Base-by-base conservation (phyloP, 306 rosid genomes). In the Quercus engelmannii region DNA sequence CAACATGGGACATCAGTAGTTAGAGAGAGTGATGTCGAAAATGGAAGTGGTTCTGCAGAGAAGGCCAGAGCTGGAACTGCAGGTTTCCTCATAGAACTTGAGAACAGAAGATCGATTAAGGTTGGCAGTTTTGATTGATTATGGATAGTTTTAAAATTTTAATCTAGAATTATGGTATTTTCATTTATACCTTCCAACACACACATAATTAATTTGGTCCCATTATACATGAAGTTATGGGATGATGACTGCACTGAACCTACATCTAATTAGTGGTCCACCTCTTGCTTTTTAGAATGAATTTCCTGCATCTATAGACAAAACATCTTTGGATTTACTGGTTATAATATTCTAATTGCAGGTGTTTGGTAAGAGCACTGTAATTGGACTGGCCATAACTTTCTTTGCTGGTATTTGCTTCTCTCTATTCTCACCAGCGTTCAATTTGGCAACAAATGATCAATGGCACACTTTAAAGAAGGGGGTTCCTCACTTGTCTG, bases 381-480 rank as follows among this genome's bases (percentile, higher is more conserved):
- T 80, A 55, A 78, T 93, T 20, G 99, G 99, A 74, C 83, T 95
- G 76, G 80, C 79, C 14, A 82, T 95, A 83, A 83, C 82, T 13
- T 91, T 95, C 90, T 89, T 91, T 57, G 96, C 98, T 11, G 98
- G 99, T 54, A 11, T 78, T 25, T 95, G 93, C 88, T 89, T 95
- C 80, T 95, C 99, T 30, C 55, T 95, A 74, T 95, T 95, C 84
- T 90, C 97, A 33, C 99, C 99, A 4, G 97, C 98, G 78, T 91
- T 95, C 89, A 95, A 95, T 73, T 71, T 95, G 65, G 98, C 99
- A 69, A 90, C 99, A 77, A 95, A 95, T 83, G 99, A 95, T 63
- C 98, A 95, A 54, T 95, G 99, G 99, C 77, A 90, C 59, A 86
- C 91, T 26, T 69, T 95, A 31, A 79, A 87, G 51, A 46, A 86